Base-by-base conservation (phyloP, 192 early-diverging fungal species). In the Bifiguratus adelaidae region DNA sequence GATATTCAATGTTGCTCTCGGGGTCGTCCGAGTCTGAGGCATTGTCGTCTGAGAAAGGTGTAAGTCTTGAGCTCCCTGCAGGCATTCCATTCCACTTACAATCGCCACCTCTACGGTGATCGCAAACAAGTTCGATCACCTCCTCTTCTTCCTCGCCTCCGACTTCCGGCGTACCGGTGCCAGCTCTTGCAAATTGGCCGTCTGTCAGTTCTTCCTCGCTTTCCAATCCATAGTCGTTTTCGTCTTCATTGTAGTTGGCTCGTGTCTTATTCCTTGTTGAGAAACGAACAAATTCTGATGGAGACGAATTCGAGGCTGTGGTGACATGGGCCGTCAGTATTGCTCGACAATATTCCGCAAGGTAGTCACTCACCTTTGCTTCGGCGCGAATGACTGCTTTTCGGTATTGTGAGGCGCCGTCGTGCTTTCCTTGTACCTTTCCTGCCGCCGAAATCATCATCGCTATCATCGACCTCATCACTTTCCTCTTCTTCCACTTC, bases 1-100 rank as follows among this genome's bases (percentile, higher is more conserved):
- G 64, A 47, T 82, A 95, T 67, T 91, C 83, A 47, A 80, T 63
- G 44, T 83, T 82, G 19, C 41, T 60, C 37, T 70, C 64, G 1
- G 68, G 71, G 23, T 58, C 57, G 13, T 70, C 70, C 2, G 58
- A 30, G 60, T 38, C 37, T 27, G 41, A 52, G 32, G 25, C 40
- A 18, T 36, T 26, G 44, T 18, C 20, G 30, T 30, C 12, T 61
- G 50, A 50, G 27, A 9, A 35, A 11, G 2, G 11, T 15, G 18
- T 24, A 12, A 3, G 20, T 24, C 25, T 22, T 27, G 11, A 48
- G 24, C 42, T 29, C 30, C 22, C 16, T 48, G 49, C 55, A 43
- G 24, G 18, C 20, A 32, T 4, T 18, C n/a, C 30, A 26, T 50
- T 46, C 56, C 3, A 55, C 66, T 66, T 60, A 45, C 41, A 13